Percentiles rank a stretch among this genome's conserved stretches.
Evolutionary conservation across 768 basidiomycete species (phyloP).

Genomic region (Suillus subalutaceus): DNA sequence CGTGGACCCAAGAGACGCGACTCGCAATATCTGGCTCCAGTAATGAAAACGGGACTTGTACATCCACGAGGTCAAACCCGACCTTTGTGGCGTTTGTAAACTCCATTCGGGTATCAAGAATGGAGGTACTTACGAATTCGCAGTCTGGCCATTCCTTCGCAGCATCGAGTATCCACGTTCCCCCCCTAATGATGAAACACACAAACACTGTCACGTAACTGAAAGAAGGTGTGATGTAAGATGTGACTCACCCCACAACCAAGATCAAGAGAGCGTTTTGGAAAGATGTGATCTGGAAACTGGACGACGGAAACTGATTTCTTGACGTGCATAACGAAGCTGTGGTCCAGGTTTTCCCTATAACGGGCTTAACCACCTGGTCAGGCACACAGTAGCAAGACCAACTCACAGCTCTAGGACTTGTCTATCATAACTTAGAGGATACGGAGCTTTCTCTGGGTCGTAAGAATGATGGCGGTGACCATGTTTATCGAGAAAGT

Average conservation of each 20-base stretch:
- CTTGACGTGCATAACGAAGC: slow-evolving; percentile 49
- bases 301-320: slow-evolving; percentile 61
- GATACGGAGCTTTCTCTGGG: slow-evolving; percentile 80
- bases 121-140: slow-evolving; percentile 52
- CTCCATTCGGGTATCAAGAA: not conserved
- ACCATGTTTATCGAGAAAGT: slow-evolving; percentile 64
- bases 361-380: not conserved
- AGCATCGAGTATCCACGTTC: slow-evolving; percentile 73
- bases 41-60: slow-evolving; percentile 62
- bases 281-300: slow-evolving; percentile 49
- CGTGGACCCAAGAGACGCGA: slow-evolving; percentile 73
- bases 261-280: slow-evolving; percentile 62
- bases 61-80: slow-evolving; percentile 77
- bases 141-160: slow-evolving; percentile 71
- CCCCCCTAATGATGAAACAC: slow-evolving; percentile 44
- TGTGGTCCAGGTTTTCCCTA: slow-evolving; percentile 61
- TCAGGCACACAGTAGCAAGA: slow-evolving; percentile 7
- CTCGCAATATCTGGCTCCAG: slow-evolving; percentile 53
- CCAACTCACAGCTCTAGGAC: slow-evolving; percentile 67
- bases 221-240: slow-evolving; percentile 13
- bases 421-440: slow-evolving; percentile 67
- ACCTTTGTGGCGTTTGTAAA: slow-evolving; percentile 45
- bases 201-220: slow-evolving; percentile 2
- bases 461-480: slow-evolving; percentile 69
- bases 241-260: slow-evolving; percentile 67